Conservation (phyloP, 192 early-diverging fungal species). For the Linnemannia hyalina region DNA sequence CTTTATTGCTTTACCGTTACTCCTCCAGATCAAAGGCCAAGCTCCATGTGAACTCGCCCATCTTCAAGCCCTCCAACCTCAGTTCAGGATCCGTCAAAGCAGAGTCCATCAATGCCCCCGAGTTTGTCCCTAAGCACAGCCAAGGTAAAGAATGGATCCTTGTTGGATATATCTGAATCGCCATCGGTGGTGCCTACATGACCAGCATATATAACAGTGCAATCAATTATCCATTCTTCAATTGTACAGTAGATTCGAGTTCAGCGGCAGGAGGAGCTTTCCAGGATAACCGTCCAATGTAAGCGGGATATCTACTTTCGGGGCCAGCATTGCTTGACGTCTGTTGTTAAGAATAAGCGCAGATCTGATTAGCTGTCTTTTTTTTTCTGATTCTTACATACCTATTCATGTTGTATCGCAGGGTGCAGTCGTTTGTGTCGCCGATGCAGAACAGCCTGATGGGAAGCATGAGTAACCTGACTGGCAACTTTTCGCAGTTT, state of each 20-base stretch:
- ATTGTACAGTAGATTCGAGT: background rate
- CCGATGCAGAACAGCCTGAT: conserved; percentile 40
- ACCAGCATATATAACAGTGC: no score
- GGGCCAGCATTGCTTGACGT: background rate
- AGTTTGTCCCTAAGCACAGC: conserved; percentile 68
- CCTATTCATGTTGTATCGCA: background rate
- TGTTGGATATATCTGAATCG: background rate
- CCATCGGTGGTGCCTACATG: background rate
- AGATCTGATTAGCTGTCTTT: background rate
- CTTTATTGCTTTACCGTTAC: background rate
- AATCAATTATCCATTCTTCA: background rate
- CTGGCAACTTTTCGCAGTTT: conserved; percentile 47
- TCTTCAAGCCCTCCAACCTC: conserved; percentile 69
- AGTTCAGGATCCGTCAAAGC: conserved; percentile 61
- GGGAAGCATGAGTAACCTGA: conserved; percentile 32
- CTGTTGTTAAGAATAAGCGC: no score
- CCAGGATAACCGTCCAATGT: conserved; percentile 1
- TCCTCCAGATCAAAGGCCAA: conserved; percentile 61
- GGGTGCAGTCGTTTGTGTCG: conserved; percentile 32
- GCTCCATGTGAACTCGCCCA: conserved; percentile 77
- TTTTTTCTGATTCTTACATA: background rate
- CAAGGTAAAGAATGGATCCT: conserved; percentile 19
- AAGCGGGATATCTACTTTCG: background rate
- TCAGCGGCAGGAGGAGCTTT: background rate
- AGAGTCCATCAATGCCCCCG: conserved; percentile 67